phyloP scores from a whole-genome alignment of 1,284 basidiomycete genomes.

The Cryptococcus floricola region DNA sequence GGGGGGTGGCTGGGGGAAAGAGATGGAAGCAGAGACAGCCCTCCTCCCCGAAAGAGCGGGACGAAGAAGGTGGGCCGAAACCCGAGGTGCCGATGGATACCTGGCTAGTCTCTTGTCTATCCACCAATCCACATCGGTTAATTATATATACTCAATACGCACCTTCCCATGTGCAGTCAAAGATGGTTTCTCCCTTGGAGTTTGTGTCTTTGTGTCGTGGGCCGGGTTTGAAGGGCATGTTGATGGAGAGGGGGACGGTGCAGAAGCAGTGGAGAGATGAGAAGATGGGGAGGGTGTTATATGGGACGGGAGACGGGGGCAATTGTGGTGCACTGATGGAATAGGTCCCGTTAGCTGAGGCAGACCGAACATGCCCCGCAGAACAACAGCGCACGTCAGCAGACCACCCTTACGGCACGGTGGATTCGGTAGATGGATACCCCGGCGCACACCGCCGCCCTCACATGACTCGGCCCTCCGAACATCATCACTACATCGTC shows the following conservation, averaged over 20 bases:
- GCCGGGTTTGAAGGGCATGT: constrained; percentile 22
- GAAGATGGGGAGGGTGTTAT: not conserved
- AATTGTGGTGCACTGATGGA: too few relatives aligned
- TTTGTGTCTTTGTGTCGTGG: constrained; percentile 18
- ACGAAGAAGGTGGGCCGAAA: too few relatives aligned
- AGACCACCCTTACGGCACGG: not conserved
- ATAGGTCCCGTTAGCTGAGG: too few relatives aligned
- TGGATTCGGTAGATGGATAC: not conserved
- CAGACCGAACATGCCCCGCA: too few relatives aligned
- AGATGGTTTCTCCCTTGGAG: constrained; percentile 12
- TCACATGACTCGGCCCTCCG: not conserved
- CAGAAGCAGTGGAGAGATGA: not conserved
- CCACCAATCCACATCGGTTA: too few relatives aligned
- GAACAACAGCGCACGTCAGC: too few relatives aligned
- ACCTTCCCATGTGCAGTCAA: constrained; percentile 20
- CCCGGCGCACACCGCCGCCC: not conserved
- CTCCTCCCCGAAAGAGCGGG: too few relatives aligned
- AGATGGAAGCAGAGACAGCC: too few relatives aligned
- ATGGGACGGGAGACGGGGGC: too few relatives aligned
- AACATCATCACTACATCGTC: not conserved
- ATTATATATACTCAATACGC: not conserved
- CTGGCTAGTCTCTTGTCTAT: too few relatives aligned
- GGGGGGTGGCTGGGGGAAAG: too few relatives aligned
- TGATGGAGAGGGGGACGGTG: not conserved
- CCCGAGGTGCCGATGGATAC: too few relatives aligned